Conservation (phyloP, 78 protist genomes). For the Goniomonas avonlea region DNA sequence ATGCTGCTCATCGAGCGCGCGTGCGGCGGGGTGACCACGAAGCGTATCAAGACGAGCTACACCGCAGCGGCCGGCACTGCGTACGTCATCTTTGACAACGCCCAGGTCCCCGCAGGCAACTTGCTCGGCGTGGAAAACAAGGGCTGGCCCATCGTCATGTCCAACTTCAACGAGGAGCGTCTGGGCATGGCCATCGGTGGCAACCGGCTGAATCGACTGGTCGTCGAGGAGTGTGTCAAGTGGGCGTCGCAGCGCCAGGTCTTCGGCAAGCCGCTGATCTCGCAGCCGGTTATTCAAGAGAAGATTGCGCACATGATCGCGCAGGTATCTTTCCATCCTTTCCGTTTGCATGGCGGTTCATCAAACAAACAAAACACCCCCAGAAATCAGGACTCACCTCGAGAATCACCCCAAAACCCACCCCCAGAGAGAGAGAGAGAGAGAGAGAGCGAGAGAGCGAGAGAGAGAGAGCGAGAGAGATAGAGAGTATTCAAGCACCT, state of each 20-base stretch:
- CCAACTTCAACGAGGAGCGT: slow-evolving; percentile 9
- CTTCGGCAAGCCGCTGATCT: not conserved
- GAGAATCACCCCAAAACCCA: too few relatives aligned
- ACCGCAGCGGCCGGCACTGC: slow-evolving; percentile 4
- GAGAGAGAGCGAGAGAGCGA: too few relatives aligned
- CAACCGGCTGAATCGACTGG: not conserved
- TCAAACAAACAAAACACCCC: too few relatives aligned
- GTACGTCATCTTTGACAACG: not conserved
- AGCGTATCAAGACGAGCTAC: too few relatives aligned
- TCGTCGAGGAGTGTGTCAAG: slow-evolving; percentile 1
- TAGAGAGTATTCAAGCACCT: too few relatives aligned
- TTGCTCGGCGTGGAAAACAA: slow-evolving; percentile 1
- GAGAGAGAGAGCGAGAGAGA: too few relatives aligned
- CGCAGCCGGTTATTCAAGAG: not conserved
- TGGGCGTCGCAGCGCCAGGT: slow-evolving; percentile 3
- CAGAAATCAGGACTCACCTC: too few relatives aligned
- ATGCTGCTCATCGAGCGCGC: not conserved
- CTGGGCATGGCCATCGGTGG: not conserved
- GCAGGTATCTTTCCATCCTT: too few relatives aligned
- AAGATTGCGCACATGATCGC: not conserved
- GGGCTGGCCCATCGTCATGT: not conserved
- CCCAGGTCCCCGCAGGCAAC: not conserved
- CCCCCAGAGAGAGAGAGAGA: too few relatives aligned
- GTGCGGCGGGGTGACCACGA: not conserved
- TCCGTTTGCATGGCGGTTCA: too few relatives aligned